phyloP scores from a whole-genome alignment of 805 yeast species.

The Candida sonorensis region DNA sequence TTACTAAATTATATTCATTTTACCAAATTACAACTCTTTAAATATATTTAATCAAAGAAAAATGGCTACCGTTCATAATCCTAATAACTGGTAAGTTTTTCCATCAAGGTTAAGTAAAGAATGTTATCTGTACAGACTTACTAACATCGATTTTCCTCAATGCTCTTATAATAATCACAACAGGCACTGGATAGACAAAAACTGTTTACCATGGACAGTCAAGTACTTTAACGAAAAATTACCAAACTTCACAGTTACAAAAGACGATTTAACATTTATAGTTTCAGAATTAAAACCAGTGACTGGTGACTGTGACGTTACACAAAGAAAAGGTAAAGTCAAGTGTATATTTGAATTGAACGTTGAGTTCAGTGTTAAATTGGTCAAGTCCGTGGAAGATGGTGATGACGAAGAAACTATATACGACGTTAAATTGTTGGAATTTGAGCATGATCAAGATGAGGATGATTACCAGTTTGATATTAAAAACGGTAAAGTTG shows the following conservation, averaged over 20 bases:
- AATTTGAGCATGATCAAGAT: conserved; percentile 71
- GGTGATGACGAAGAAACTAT: conserved; percentile 23
- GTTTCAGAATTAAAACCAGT: conserved; percentile 35
- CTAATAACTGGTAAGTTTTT: conserved; percentile 67
- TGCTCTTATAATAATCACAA: no score
- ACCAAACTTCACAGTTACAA: conserved; percentile 35
- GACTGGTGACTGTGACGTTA: conserved; percentile 74
- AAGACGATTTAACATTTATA: conserved; percentile 28
- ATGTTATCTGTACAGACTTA: no score
- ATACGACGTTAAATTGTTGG: conserved; percentile 49
- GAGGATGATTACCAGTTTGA: conserved; percentile 56
- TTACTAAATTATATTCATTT: no score
- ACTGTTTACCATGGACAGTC: conserved; percentile 88
- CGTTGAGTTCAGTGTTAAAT: conserved; percentile 40
- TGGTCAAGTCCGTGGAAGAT: conserved; percentile 28
- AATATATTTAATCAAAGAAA: background rate
- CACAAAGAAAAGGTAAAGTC: conserved; percentile 78
- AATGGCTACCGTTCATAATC: conserved; percentile 87
- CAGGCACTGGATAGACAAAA: conserved; percentile 97
- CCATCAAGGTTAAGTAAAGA: background rate
- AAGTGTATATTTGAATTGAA: conserved; percentile 67
- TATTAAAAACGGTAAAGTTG: conserved; percentile 34
- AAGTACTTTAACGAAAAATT: conserved; percentile 62
- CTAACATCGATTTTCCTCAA: background rate
- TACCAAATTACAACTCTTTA: no score